A percentile compares a stretch with the other conserved stretches of the same genome.
Evolutionary conservation across 768 basidiomycete genomes (phyloP).

Genomic region (Peribolospora baueri): DNA sequence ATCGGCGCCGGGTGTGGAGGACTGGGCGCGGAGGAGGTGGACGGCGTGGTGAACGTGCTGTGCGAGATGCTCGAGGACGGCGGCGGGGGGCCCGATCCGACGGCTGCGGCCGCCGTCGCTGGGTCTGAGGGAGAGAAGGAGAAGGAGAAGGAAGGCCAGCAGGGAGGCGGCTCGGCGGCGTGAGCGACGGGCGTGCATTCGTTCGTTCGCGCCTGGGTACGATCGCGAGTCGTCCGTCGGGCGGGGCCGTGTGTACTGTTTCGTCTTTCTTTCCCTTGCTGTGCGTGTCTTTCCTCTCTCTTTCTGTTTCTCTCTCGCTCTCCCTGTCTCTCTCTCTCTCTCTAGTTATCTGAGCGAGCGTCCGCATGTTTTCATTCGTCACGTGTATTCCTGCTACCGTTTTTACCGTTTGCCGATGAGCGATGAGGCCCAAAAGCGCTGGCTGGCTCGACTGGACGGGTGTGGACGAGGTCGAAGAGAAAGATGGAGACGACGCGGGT

Average conservation of each 20-base stretch:
- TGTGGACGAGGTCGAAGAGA: too few species aligned
- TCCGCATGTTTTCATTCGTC: too few species aligned
- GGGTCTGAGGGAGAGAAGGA: not conserved
- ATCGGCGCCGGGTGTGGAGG: conserved; percentile 81
- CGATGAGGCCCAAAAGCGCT: too few species aligned
- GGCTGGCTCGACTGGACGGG: too few species aligned
- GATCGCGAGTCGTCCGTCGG: too few species aligned
- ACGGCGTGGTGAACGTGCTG: conserved; percentile 57
- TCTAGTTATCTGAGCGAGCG: not conserved
- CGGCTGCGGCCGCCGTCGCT: not conserved
- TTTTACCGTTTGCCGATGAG: too few species aligned
- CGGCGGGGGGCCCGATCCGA: not conserved
- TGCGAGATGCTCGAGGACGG: conserved; percentile 28
- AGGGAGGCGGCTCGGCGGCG: not conserved
- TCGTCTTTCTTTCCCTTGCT: too few species aligned
- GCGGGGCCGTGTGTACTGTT: too few species aligned
- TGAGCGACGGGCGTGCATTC: not conserved
- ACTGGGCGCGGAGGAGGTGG: conserved; percentile 62
- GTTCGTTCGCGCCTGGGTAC: not conserved
- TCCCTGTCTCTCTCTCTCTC: not conserved
- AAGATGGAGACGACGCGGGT: too few species aligned
- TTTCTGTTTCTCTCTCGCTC: not conserved
- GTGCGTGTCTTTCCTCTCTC: not conserved
- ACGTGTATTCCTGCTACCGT: too few species aligned
- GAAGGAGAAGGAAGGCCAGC: not conserved